Conservation (phyloP, 1,284 basidiomycete genomes). For the Marasmius sp. region DNA sequence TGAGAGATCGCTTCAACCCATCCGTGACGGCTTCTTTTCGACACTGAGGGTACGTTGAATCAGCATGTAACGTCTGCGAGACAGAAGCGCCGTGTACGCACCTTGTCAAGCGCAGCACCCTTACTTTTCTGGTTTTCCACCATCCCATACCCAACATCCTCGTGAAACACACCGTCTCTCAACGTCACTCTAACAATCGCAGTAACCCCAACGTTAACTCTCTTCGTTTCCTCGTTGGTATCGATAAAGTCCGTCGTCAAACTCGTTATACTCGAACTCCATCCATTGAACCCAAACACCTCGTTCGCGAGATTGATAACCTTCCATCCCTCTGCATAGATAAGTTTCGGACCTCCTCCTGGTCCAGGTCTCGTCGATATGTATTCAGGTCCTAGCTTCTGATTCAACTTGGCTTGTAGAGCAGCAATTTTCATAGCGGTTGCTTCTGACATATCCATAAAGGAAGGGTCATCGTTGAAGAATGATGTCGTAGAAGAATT, state of each 20-base stretch:
- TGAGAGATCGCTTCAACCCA: constrained; percentile 85
- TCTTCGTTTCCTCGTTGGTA: constrained; percentile 61
- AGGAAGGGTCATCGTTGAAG: constrained; percentile 24
- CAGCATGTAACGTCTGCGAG: background rate
- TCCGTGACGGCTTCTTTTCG: constrained; percentile 99
- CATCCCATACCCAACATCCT: constrained; percentile 91
- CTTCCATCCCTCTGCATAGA: constrained; percentile 97
- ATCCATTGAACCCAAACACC: constrained; percentile 98
- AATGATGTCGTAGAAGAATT: constrained; percentile 12
- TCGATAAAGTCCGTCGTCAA: constrained; percentile 80
- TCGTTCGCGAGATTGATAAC: constrained; percentile 96
- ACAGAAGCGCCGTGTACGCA: constrained; percentile 33
- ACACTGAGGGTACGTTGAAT: constrained; percentile 53
- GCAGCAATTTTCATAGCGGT: constrained; percentile 66
- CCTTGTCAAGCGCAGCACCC: constrained; percentile 90
- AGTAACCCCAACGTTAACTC: constrained; percentile 79
- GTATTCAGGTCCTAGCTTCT: constrained; percentile 92
- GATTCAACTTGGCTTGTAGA: constrained; percentile 82
- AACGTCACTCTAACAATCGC: constrained; percentile 88
- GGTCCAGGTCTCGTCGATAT: constrained; percentile 89
- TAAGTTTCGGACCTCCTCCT: constrained; percentile 83
- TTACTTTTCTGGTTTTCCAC: constrained; percentile 86
- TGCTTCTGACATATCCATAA: constrained; percentile 50
- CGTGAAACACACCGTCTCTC: constrained; percentile 87
- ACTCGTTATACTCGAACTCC: constrained; percentile 85